Conservation (phyloP, 352 stramenopile species). For the Globisporangium acanthophoron region DNA sequence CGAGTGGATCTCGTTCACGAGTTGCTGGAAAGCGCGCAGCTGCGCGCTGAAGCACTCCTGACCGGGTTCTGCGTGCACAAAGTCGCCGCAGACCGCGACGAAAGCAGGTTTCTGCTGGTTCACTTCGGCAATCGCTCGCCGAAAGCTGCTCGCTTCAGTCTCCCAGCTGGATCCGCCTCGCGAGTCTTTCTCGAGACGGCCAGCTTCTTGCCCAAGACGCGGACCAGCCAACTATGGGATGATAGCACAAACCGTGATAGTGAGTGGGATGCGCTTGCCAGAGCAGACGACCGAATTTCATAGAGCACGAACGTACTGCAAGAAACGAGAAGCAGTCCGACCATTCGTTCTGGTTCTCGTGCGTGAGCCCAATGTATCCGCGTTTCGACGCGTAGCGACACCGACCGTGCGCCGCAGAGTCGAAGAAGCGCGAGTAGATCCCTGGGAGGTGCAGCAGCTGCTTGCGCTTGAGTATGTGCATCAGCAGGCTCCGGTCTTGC, state of each 20-base stretch:
- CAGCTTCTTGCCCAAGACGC: conserved; percentile 28
- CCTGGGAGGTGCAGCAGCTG: conserved; percentile 60
- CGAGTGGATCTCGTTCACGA: conserved; percentile 54
- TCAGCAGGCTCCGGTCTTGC: conserved; percentile 38
- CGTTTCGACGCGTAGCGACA: conserved; percentile 52
- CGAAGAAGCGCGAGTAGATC: conserved; percentile 75
- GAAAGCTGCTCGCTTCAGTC: conserved; percentile 33
- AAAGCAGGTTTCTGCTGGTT: conserved; percentile 56
- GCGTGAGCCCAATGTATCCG: conserved; percentile 56
- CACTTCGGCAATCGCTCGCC: conserved; percentile 32
- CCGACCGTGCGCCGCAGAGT: conserved; percentile 31
- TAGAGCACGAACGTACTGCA: conserved; percentile 26
- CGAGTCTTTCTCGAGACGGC: conserved; percentile 24
- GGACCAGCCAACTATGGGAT: conserved; percentile 44
- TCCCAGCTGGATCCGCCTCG: conserved; percentile 45
- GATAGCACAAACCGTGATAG: background rate
- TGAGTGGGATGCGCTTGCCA: background rate
- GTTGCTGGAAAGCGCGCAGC: conserved; percentile 44
- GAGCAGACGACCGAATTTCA: background rate
- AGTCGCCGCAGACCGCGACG: conserved; percentile 61
- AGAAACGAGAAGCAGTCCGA: conserved; percentile 61
- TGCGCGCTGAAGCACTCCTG: conserved; percentile 37
- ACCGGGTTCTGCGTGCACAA: conserved; percentile 34
- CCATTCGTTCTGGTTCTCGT: conserved; percentile 78
- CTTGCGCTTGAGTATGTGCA: conserved; percentile 79